Evolutionary conservation across 2,329 filamentous ascomycete species (phyloP).

Genomic region (Fusarium piperis): DNA sequence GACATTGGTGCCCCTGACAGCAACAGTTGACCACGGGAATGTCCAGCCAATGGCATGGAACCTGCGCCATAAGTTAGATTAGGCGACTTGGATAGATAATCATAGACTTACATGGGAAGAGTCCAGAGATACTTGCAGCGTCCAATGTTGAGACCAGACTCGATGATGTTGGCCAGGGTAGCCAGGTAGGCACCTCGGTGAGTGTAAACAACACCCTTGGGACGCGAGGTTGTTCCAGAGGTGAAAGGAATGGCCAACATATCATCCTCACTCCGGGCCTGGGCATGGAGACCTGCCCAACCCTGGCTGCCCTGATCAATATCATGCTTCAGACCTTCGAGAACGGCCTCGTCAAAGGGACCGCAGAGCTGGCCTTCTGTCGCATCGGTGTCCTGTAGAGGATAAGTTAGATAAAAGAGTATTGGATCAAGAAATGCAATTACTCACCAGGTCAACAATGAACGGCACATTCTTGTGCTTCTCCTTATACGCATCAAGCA

Average conservation of each 20-base stretch:
- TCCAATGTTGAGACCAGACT: constrained; percentile 82
- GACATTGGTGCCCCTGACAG: constrained; percentile 92
- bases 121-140: constrained; percentile 91
- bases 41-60: constrained; percentile 82
- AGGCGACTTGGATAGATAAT: background rate
- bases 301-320: constrained; percentile 70
- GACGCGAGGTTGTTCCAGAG: constrained; percentile 88
- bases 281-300: constrained; percentile 80
- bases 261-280: constrained; percentile 79
- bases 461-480: constrained; percentile 72
- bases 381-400: constrained; percentile 76
- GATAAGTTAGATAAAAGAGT: constrained; percentile 12
- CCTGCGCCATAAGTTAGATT: constrained; percentile 43
- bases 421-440: background rate
- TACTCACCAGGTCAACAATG: constrained; percentile 73
- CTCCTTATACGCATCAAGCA: constrained; percentile 74
- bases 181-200: constrained; percentile 90
- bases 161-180: constrained; percentile 84
- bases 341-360: constrained; percentile 83
- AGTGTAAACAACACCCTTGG: constrained; percentile 93
- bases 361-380: constrained; percentile 78
- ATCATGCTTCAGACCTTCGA: constrained; percentile 83
- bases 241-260: constrained; percentile 92
- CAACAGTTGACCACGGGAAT: constrained; percentile 92
- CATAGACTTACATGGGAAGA: constrained; percentile 80